Base-by-base conservation (phyloP, 305 asterid species). In the Coffea humblotiana region DNA sequence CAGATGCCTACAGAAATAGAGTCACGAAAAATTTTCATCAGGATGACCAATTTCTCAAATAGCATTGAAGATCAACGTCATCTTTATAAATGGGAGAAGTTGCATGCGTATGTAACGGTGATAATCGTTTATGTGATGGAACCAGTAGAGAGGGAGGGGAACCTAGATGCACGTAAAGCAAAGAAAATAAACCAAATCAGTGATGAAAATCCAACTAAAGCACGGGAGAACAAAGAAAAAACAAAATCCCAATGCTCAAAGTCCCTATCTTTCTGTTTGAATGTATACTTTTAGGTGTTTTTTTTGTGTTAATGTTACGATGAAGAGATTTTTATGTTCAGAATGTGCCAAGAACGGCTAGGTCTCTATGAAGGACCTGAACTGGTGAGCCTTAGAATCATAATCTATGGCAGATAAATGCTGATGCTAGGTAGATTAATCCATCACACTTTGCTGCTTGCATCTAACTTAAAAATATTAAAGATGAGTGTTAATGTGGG, bases 1-100 rank as follows among this genome's bases (percentile, higher is more conserved):
- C 84, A 76, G 98, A 72, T 14, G 83, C 87, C 90, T 87, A 82
- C 82, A 78, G 37, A 72, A 70, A 80, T 51, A 74, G 47, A 49
- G 69, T 29, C 3, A 60, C 45, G 35, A 76, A 45, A 73, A 63
- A 76, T 19, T 73, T 52, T 23, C 29, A 21, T 18, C 3, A 8
- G n/a, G 73, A 69, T 52, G 43, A 13, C 15, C 21, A 63, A 45
- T 32, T 77, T 29, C 13, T 77, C 73, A 69, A 6, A 19, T 37
- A 16, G 21, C 45, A 18, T 0, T 0, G 2, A 16, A 16, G 27
- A 68, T 35, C 16, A 69, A 60, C 5, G 65, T 8, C 65, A 60
- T 12, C 65, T 23, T 60, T 60, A 21, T 60, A 7, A 60, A 60
- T 23, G 64, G 13, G 3, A 60, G n/a, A 60, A 23, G 29, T 23